These are phyloP conservation scores for Solanum virginianum DNA, from an alignment of 257 asterid species.

Conservation along the genomic window DNA sequence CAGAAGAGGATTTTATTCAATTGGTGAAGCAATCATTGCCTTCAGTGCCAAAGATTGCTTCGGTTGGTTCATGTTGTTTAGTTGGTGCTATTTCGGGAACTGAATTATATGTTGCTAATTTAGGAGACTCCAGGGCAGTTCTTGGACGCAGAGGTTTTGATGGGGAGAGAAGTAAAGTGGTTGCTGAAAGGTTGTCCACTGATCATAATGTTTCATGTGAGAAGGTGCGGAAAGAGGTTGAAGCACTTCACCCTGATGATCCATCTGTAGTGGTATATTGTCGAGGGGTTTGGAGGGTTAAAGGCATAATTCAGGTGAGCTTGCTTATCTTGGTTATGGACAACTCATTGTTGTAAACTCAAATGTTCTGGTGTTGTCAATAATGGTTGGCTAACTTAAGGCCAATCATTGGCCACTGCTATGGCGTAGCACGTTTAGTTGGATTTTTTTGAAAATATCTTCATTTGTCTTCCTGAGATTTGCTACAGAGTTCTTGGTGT, in stretches of 20 bases:
- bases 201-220: constrained; percentile 19
- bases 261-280: constrained; percentile 6
- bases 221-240: constrained; percentile 16
- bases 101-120: neutral
- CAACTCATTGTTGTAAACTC: neutral
- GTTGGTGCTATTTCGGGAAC: neutral
- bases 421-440: neutral
- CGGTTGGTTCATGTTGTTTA: constrained; percentile 8
- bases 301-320: constrained; percentile 22
- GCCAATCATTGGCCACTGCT: neutral
- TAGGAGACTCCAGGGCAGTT: constrained; percentile 10
- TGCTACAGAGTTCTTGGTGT: neutral
- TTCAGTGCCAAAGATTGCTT: constrained; percentile 12
- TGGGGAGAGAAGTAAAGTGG: neutral
- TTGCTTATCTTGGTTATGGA: neutral
- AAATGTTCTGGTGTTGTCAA: neutral
- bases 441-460: neutral
- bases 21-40: constrained; percentile 7
- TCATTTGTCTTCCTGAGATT: neutral
- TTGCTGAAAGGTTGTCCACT: constrained; percentile 12
- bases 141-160: constrained; percentile 10
- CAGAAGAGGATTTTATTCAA: constrained; percentile 18
- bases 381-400: neutral
- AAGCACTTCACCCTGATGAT: constrained; percentile 18
- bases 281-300: constrained; percentile 22